Base-by-base conservation (phyloP, 441 rosid species). In the Manihot esculenta region DNA sequence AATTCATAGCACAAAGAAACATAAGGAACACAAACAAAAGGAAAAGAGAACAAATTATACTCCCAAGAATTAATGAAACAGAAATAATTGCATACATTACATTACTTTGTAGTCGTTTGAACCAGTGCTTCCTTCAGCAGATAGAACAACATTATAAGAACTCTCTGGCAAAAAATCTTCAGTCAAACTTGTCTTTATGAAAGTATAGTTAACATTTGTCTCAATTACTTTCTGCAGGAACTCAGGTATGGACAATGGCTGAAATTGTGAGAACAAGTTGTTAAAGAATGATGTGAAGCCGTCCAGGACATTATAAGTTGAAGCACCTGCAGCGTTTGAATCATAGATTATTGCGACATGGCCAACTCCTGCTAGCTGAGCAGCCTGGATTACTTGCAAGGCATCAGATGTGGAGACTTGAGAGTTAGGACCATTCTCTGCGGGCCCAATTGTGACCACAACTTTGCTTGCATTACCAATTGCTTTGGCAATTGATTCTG, bases 391-490 rank as follows among this genome's bases (percentile, higher is more conserved):
- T 3, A 94, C 94, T 62, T 84, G 88, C 47, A 92, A 76, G 13
- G 99, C 97, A 66, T 94, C 97, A 11, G 82, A 70, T 56, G 87
- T 30, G 35, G 96, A 86, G 77, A 92, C 94, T 74, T 48, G 86
- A 0, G 86, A 59, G 38, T 83, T 67, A 11, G 97, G 94, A 38
- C 97, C 97, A 41, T 88, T 85, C 68, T 94, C 99, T 6, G 78
- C 50, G 0, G 88, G 83, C 26, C 98, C 94, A 9, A 94, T 78
- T 0, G 97, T 94, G 65, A 94, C 89, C 12, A 90, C 97, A 26
- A 87, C 93, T 78, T 94, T 94, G 84, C 93, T 84, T 44, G 99
- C 97, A 75, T 94, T 92, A 26, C 99, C 99, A 35, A 94, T 94
- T n/a, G 99, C 97, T 77, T 88, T 94, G 48, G 99, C 98, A 54